Evolutionary conservation across 106 monocot species (phyloP).

Genomic region (Acorus calamus): DNA sequence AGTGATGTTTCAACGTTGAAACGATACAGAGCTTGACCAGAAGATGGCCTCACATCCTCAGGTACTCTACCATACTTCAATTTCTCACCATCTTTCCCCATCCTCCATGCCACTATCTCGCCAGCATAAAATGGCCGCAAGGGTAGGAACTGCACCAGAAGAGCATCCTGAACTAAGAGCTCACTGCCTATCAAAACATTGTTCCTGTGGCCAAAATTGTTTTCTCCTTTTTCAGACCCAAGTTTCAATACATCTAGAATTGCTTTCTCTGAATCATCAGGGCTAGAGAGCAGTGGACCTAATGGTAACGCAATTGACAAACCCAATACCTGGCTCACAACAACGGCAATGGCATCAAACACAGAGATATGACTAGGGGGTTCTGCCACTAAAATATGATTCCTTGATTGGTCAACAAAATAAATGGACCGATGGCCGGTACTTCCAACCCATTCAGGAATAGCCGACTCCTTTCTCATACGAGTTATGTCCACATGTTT

Average conservation of each 20-base stretch:
- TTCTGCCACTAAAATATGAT: conserved; percentile 55
- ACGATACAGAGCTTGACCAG: conserved; percentile 76
- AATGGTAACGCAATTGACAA: conserved; percentile 50
- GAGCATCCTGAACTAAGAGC: conserved; percentile 75
- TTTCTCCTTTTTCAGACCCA: conserved; percentile 38
- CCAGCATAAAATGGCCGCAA: conserved; percentile 83
- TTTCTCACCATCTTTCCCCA: conserved; percentile 69
- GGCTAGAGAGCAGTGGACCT: conserved; percentile 65
- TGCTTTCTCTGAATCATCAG: conserved; percentile 56
- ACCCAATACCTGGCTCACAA: conserved; percentile 58
- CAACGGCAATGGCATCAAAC: conserved; percentile 66
- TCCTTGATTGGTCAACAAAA: conserved; percentile 53
- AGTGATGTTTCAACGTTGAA: conserved; percentile 63
- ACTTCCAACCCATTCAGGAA: conserved; percentile 74
- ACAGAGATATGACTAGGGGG: conserved; percentile 80
- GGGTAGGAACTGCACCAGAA: conserved; percentile 79
- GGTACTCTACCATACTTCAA: conserved; percentile 83
- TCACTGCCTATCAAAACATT: conserved; percentile 49
- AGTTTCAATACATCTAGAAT: conserved; percentile 47
- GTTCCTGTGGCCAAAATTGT: conserved; percentile 19
- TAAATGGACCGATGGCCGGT: conserved; percentile 41
- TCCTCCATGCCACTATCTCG: conserved; percentile 91
- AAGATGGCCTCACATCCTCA: conserved; percentile 80
- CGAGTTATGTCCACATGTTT: conserved; percentile 56
- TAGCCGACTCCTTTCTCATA: conserved; percentile 8